A percentile compares a stretch with the other conserved stretches of the same genome.
Evolutionary conservation across 345 rosid species (phyloP).

Genomic region (Eucalyptus sideroxylon): DNA sequence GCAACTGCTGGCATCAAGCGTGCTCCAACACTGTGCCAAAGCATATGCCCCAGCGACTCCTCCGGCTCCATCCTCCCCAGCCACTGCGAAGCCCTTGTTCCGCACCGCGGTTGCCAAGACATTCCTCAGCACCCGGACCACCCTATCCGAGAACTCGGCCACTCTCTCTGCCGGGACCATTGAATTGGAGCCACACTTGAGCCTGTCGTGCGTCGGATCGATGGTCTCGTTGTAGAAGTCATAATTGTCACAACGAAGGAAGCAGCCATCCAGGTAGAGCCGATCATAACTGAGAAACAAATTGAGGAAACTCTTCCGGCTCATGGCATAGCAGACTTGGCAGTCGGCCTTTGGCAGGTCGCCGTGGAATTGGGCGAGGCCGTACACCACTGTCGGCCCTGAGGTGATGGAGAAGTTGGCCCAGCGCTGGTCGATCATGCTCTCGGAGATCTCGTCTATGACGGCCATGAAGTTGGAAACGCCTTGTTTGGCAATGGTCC

Average conservation of each 20-base stretch:
- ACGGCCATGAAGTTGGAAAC: no score
- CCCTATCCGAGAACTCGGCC: conserved; percentile 4
- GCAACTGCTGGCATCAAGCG: conserved; percentile 23
- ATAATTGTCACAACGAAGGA: conserved; percentile 36
- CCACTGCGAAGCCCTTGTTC: conserved; percentile 25
- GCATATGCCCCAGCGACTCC: conserved; percentile 23
- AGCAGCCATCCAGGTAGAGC: conserved; percentile 56
- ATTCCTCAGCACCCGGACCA: conserved; percentile 15
- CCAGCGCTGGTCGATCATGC: no score
- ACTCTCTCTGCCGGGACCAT: not conserved
- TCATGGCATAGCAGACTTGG: no score
- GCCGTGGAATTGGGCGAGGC: no score
- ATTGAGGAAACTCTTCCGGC: no score
- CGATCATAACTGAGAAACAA: no score
- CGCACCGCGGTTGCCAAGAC: conserved; percentile 19
- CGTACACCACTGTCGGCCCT: no score
- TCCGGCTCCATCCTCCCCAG: not conserved
- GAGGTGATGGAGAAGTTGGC: no score
- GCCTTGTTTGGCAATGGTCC: no score
- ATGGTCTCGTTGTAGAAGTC: conserved; percentile 29
- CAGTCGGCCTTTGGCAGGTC: no score
- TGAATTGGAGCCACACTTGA: conserved; percentile 1
- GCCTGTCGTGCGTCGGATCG: conserved; percentile 9
- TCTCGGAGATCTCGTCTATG: no score
- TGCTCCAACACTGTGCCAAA: conserved; percentile 70